Evolutionary conservation across 495 filamentous ascomycete genomes (phyloP).

Genomic region (Aspergillus egyptiacus): DNA sequence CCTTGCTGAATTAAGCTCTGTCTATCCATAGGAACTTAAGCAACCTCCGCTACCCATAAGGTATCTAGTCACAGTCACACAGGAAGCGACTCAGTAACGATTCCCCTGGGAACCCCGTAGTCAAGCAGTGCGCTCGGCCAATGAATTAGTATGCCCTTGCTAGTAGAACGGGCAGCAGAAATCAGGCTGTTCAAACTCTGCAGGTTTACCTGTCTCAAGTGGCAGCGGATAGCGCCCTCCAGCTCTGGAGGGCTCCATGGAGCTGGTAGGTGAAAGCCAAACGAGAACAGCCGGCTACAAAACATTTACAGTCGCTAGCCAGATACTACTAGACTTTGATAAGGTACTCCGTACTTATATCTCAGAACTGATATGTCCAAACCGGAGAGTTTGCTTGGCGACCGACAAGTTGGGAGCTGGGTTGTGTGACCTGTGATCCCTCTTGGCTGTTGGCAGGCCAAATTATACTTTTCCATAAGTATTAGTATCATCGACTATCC

Average conservation of each 20-base stretch:
- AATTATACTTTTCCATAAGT: conserved; percentile 1
- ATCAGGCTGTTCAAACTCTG: neutral
- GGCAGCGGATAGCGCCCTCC: neutral
- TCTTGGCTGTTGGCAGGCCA: neutral
- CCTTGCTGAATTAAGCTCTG: conserved; percentile 15
- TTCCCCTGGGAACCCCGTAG: no score
- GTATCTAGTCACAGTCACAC: neutral
- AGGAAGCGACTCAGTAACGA: neutral
- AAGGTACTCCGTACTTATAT: neutral
- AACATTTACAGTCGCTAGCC: neutral
- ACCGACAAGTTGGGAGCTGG: neutral
- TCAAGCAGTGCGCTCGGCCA: neutral
- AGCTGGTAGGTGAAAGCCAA: neutral
- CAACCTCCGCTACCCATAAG: neutral
- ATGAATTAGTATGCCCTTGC: neutral
- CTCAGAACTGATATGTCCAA: neutral
- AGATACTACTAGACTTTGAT: neutral
- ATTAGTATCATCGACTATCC: neutral
- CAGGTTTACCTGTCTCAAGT: conserved; percentile 6
- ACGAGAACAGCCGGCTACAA: neutral
- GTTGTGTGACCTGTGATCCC: neutral
- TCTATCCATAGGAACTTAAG: neutral
- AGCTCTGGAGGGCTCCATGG: no score
- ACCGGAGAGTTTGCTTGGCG: neutral
- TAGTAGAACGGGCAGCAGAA: neutral